These are phyloP conservation scores for Fusarium papillatum DNA, from an alignment of 2,329 filamentous ascomycete genomes.

Conservation along the genomic window DNA sequence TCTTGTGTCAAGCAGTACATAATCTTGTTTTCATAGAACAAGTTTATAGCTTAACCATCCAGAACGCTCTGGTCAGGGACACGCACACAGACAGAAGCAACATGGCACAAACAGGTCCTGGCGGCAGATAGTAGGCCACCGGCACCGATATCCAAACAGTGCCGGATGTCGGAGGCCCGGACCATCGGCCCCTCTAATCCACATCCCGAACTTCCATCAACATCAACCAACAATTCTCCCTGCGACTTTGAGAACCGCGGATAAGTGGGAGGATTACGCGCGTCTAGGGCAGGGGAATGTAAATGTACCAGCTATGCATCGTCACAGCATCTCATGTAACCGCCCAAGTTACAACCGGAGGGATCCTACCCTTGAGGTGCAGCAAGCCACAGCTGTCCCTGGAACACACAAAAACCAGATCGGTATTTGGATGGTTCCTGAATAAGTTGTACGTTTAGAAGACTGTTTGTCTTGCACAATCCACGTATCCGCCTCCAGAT, in stretches of 20 bases:
- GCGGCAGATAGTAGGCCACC: not conserved
- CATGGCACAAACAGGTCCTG: not conserved
- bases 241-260: not conserved
- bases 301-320: not conserved
- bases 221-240: not conserved
- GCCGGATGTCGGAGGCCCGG: slow-evolving; percentile 32
- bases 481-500: not conserved
- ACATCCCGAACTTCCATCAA: slow-evolving; percentile 1
- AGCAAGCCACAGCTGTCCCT: not conserved
- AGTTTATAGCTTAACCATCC: not conserved
- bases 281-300: not conserved
- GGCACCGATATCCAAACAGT: slow-evolving; percentile 26
- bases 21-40: not conserved
- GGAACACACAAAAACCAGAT: not conserved
- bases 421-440: not conserved
- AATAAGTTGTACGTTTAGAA: not conserved
- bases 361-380: not conserved
- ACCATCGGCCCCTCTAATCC: slow-evolving; percentile 26
- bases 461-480: not conserved
- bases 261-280: slow-evolving; percentile 8
- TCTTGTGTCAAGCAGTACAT: not conserved
- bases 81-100: not conserved
- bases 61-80: not conserved
- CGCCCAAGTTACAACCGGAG: not conserved
- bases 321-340: not conserved